Evolutionary conservation across 139 green algal species (phyloP), one percentile per base, ranked within the genome.

Genomic region (Haematococcus lacustris): DNA sequence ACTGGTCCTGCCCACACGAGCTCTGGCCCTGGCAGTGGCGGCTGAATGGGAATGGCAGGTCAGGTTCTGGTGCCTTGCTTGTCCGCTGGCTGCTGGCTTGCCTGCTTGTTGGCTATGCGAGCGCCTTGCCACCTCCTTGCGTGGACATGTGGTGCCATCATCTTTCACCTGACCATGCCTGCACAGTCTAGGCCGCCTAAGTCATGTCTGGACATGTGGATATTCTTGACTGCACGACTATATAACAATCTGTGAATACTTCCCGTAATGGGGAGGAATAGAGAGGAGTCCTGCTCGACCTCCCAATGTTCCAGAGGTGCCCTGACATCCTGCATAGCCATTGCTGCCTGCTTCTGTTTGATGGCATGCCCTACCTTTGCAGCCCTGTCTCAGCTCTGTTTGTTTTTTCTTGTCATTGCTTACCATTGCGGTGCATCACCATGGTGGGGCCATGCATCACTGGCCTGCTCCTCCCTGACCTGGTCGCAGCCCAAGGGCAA

Each of bases 41-140:
- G 93, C 91, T 28, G 93, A 97, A 71, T 97, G 93, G 93, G 91
- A 96, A 73, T 96, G 87, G 87, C 91, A 97, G 82, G 88, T 90
- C 43, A 26, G 74, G 40, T 38, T 57, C 9, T 23, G 3, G 38
- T 43, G 1, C 33, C 25, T 37, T 51, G 32, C 17, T 63, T 25
- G 32, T 33, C 3, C 17, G 4, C 17, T 63, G 9, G 7, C 9
- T 63, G 32, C 17, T 33, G 53, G 33, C 9, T 13, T 63, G 7
- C 7, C 6, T n/a, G 17, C 32, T 37, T 37, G 9, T 63, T 63
- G 53, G 53, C 9, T 26, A n/a, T 33, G 53, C 6, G 4, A 33
- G 17, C 6, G 17, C 3, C 17, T 26, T 17, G 7, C 9, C 17
- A 6, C 6, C 17, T n/a, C 9, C 6, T 33, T 33, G 17, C 17